Percentiles rank a stretch among this genome's conserved stretches.
Conservation (phyloP, 371 early-diverging fungal genomes). For the Batkoa obscura region DNA sequence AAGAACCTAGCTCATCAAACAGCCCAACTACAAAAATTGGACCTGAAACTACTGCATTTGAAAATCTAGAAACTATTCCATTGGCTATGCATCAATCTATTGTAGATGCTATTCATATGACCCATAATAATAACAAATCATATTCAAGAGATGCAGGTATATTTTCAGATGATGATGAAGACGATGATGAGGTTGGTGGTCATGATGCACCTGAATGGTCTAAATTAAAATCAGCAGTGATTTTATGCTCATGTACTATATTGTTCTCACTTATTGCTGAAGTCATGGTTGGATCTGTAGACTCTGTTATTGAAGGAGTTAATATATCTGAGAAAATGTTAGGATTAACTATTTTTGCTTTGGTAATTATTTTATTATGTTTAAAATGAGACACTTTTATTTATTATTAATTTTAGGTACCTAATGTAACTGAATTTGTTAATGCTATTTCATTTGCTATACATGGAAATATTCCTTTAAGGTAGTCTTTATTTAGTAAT, state of each 20-base stretch:
- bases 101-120: background rate
- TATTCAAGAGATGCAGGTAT: constrained; percentile 7
- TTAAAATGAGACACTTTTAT: background rate
- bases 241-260: constrained; percentile 65
- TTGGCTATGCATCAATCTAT: background rate
- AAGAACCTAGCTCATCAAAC: background rate
- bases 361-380: constrained; percentile 25
- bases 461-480: constrained; percentile 78
- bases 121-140: constrained; percentile 5
- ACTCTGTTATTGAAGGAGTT: constrained; percentile 36
- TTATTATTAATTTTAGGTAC: constrained; percentile 12
- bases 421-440: constrained; percentile 92
- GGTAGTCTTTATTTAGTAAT: constrained; percentile 13
- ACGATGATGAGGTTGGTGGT: constrained; percentile 45
- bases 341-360: constrained; percentile 80
- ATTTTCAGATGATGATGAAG: constrained; percentile 28
- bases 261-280: constrained; percentile 76
- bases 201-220: constrained; percentile 92
- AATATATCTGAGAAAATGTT: constrained; percentile 70
- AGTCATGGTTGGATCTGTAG: constrained; percentile 55
- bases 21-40: background rate
- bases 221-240: constrained; percentile 51
- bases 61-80: background rate
- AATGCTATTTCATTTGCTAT: constrained; percentile 92
- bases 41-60: background rate